These are phyloP conservation scores for Ustilago nuda DNA, from an alignment of 1,284 basidiomycete genomes.

Conservation along the genomic window DNA sequence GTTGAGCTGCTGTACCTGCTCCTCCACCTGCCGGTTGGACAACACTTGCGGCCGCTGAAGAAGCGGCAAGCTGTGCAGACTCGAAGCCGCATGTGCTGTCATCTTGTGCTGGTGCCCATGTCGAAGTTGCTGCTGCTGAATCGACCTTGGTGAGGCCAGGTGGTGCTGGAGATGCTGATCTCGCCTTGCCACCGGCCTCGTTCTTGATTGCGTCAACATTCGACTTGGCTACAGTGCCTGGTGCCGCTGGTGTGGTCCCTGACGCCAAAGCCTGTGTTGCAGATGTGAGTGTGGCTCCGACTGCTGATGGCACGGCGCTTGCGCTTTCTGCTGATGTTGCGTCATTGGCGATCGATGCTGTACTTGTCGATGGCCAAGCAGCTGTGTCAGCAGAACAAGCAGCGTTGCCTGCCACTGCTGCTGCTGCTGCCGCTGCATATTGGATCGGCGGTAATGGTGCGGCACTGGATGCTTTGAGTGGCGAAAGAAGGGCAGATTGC, in stretches of 20 bases:
- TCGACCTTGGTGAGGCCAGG: conserved; percentile 40
- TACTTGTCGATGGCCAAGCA: conserved; percentile 35
- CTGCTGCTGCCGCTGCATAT: conserved; percentile 91
- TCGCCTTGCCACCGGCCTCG: conserved; percentile 28
- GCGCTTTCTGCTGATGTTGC: conserved; percentile 24
- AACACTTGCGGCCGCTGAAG: conserved; percentile 71
- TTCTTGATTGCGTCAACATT: conserved; percentile 28
- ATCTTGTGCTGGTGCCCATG: conserved; percentile 11
- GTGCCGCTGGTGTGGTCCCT: conserved; percentile 17
- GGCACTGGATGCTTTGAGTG: conserved; percentile 56
- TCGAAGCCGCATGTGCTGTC: conserved; percentile 40
- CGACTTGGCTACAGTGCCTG: conserved; percentile 29
- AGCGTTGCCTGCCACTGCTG: conserved; percentile 72
- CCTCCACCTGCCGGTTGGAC: conserved; percentile 58
- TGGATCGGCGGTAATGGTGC: conserved; percentile 77
- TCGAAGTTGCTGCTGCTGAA: conserved; percentile 15
- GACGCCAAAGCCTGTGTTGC: conserved; percentile 11
- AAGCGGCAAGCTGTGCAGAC: conserved; percentile 64
- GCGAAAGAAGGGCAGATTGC: conserved; percentile 51
- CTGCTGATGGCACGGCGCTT: conserved; percentile 6
- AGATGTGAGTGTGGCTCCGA: conserved; percentile 10
- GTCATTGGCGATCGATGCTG: conserved; percentile 29
- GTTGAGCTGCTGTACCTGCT: conserved; percentile 52
- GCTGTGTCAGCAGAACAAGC: conserved; percentile 34
- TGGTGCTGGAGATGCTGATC: conserved; percentile 46